Conservation (phyloP, 1,284 basidiomycete genomes). For the Ustilago sp. region DNA sequence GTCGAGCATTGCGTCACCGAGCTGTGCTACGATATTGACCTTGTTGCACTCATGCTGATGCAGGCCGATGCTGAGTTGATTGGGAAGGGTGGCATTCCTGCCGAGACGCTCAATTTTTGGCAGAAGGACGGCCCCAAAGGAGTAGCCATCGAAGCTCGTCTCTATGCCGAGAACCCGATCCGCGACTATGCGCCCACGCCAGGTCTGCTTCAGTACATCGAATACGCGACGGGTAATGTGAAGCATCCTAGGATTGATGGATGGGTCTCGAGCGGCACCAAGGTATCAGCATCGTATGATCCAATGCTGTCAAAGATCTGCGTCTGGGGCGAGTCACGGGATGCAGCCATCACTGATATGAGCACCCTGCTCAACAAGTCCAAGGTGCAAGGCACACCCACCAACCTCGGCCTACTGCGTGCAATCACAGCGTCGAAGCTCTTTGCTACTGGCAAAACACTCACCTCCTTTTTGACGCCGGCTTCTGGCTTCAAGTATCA, state of each 20-base stretch:
- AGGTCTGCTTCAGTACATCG: slow-evolving; percentile 74
- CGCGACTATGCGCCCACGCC: slow-evolving; percentile 76
- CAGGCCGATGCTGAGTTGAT: slow-evolving; percentile 70
- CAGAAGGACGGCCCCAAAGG: slow-evolving; percentile 68
- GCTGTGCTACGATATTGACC: slow-evolving; percentile 30
- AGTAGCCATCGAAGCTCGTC: slow-evolving; percentile 75
- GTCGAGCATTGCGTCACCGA: slow-evolving; percentile 80
- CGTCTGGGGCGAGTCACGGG: slow-evolving; percentile 70
- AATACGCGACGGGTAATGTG: slow-evolving; percentile 18
- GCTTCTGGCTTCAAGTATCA: slow-evolving; percentile 67
- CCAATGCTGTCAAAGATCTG: slow-evolving; percentile 73
- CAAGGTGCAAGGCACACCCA: slow-evolving; percentile 70
- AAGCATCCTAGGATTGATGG: slow-evolving; percentile 74
- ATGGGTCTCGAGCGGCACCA: slow-evolving; percentile 74
- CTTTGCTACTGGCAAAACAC: slow-evolving; percentile 72
- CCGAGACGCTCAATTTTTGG: slow-evolving; percentile 59
- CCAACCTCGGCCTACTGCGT: slow-evolving; percentile 30
- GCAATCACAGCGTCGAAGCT: slow-evolving; percentile 21
- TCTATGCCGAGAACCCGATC: slow-evolving; percentile 78
- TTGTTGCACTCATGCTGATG: slow-evolving; percentile 75
- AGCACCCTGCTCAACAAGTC: slow-evolving; percentile 43
- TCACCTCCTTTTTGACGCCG: slow-evolving; percentile 74
- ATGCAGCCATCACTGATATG: slow-evolving; percentile 70
- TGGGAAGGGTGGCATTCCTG: slow-evolving; percentile 69
- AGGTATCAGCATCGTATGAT: slow-evolving; percentile 75